Percentiles rank a stretch among this genome's conserved stretches.
Conservation (phyloP, 768 basidiomycete species). For the Boletus eberwhitei region DNA sequence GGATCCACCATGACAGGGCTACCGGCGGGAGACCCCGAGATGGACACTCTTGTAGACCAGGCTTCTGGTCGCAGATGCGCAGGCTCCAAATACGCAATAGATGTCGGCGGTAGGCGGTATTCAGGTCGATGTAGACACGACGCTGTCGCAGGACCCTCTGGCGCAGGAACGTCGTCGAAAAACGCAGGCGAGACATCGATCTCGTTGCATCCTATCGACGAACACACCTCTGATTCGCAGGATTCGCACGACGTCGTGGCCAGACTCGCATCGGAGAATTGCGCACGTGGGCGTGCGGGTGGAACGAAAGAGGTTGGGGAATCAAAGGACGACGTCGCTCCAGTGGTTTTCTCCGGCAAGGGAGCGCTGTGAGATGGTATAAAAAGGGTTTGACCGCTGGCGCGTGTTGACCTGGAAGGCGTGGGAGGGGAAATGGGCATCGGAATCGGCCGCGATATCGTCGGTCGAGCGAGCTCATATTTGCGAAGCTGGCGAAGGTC, state of each 20-base stretch:
- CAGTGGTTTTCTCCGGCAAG: conserved; percentile 1
- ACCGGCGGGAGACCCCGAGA: neutral
- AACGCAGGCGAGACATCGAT: conserved; percentile 43
- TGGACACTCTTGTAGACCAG: neutral
- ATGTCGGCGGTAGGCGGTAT: conserved; percentile 21
- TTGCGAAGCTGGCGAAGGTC: conserved; percentile 75
- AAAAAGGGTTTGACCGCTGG: neutral
- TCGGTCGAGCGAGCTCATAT: conserved; percentile 71
- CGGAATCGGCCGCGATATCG: conserved; percentile 48
- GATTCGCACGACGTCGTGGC: conserved; percentile 16
- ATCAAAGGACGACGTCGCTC: neutral
- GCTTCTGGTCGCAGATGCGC: conserved; percentile 13
- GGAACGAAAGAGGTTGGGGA: conserved; percentile 13
- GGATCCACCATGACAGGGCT: neutral
- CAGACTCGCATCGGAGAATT: conserved; percentile 7
- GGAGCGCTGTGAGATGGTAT: conserved; percentile 8
- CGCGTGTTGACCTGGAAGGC: neutral
- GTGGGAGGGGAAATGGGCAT: conserved; percentile 17
- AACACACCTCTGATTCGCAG: conserved; percentile 13
- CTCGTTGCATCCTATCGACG: conserved; percentile 14
- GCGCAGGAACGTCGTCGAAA: conserved; percentile 42
- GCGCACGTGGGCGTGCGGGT: neutral
- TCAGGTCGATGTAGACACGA: conserved; percentile 33
- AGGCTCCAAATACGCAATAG: conserved; percentile 17
- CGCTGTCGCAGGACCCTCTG: conserved; percentile 44